Base-by-base conservation (phyloP, 1,139 yeast species). In the Kurtzmaniella quercitrusa region DNA sequence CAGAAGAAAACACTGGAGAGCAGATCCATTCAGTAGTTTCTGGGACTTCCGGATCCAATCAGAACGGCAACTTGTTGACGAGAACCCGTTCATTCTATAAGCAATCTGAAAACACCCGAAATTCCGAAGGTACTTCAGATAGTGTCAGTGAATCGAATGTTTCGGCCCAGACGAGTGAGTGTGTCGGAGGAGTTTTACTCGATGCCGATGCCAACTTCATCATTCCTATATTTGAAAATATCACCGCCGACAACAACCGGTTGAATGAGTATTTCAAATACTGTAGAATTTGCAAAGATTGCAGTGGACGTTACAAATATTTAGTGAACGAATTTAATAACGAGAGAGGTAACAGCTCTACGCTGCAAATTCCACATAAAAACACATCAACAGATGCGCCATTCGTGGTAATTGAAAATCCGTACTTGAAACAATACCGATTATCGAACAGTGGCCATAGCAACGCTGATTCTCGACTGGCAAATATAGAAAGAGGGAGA, bases 321-420 rank as follows among this genome's bases (percentile, higher is more conserved):
- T 51, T 70, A 17, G 53, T 65, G 40, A 54, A 56, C 31, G 63
- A 63, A 37, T 50, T 67, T 34, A 68, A 68, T 42, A 56, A 49
- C 41, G 48, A 46, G 53, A 16, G 17, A 31, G 36, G 18, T 15
- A 15, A 14, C 14, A 47, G 16, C 41, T 43, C 15, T 48, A 47
- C 27, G 14, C 10, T n/a, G 23, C 23, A 21, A 21, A 21, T 21
- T 4, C 8, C 23, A 21, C 23, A 21, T 7, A 21, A 29, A 2
- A 36, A 24, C 12, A 3, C 37, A 14, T 37, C 46, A 15, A 5
- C 36, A 14, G 36, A 16, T 14, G 51, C 56, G 33, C 68, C 70
- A 12, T 65, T 59, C 51, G 60, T 69, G 15, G 65, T 62, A 45
- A 60, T 70, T 23, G 76, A 71, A 46, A 71, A 71, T 51, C 75